A percentile compares a stretch with the other conserved stretches of the same genome.
Evolutionary conservation across 495 filamentous ascomycete genomes (phyloP).

Genomic region (Chaetomium cochliodes): DNA sequence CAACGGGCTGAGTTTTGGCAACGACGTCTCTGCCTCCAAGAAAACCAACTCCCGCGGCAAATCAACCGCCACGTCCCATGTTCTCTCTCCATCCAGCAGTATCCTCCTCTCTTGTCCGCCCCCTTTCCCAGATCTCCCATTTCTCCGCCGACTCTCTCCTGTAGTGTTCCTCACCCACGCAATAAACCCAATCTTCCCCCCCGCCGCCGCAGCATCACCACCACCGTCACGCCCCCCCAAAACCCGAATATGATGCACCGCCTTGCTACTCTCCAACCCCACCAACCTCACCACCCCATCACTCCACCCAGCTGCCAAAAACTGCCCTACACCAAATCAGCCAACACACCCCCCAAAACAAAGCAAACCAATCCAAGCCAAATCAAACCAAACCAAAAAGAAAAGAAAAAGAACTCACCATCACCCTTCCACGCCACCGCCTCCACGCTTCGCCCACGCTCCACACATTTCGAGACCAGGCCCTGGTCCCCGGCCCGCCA

Average conservation of each 20-base stretch:
- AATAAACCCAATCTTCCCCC: slow-evolving; percentile 58
- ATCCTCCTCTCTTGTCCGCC: slow-evolving; percentile 33
- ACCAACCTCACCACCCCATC: slow-evolving; percentile 69
- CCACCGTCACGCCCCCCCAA: slow-evolving; percentile 25
- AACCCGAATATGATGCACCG: slow-evolving; percentile 64
- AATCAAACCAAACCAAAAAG: not conserved
- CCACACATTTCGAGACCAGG: slow-evolving; percentile 45
- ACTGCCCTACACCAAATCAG: slow-evolving; percentile 68
- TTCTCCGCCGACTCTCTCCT: slow-evolving; percentile 37
- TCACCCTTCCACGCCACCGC: slow-evolving; percentile 74
- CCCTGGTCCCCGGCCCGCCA: slow-evolving; percentile 47
- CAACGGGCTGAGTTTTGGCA: slow-evolving; percentile 76
- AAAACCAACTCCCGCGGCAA: slow-evolving; percentile 75
- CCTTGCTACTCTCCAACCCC: slow-evolving; percentile 73
- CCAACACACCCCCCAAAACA: slow-evolving; percentile 42
- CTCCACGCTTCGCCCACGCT: slow-evolving; percentile 52
- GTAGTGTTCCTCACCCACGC: slow-evolving; percentile 73
- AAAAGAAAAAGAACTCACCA: slow-evolving; percentile 49
- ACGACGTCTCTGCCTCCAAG: slow-evolving; percentile 72
- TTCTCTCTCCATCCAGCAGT: slow-evolving; percentile 37
- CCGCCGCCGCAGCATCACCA: not conserved
- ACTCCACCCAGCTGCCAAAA: slow-evolving; percentile 75
- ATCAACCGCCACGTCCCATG: slow-evolving; percentile 43
- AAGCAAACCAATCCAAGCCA: not conserved
- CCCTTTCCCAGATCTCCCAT: slow-evolving; percentile 27